Evolutionary conservation across 345 rosid genomes (phyloP), one percentile per base, ranked within the genome.

Genomic region (Durio zibethinus): DNA sequence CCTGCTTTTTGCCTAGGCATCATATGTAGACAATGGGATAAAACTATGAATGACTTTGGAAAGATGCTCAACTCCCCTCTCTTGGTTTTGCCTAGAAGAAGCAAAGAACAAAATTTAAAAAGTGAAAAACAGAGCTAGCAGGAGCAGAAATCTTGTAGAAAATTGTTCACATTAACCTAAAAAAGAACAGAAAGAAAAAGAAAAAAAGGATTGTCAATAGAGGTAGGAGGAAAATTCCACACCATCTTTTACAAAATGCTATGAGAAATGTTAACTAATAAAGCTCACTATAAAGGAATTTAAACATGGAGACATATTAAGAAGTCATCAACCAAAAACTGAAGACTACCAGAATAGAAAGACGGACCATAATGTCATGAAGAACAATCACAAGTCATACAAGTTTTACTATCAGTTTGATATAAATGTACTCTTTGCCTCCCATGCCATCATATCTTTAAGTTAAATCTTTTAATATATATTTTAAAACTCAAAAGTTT

Each of bases 1-100:
- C 68, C 85, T 33, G 90, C 83, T 72, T 88, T 90, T 79, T 90
- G 91, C 81, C 92, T 89, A 0, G 99, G 98, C 94, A 96, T 84
- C 99, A 92, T 93, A 78, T 96, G 97, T 67, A 93, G 93, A 88
- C 98, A 93, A 83, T 96, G 94, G 23, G 99, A 96, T 63, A 96
- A 79, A 47, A 87, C 89, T 1, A 68, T 33, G 72, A 96, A 90
- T 29, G 87, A 79, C 77, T 31, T 78, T 1, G 99, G 98, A 67
- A 91, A 91, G 56, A 96, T 86, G 85, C 93, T 96, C 79, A 96
- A 83, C 83, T 96, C 98, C 25, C 98, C 97, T 35, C 90, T 91
- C 81, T 92, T 93, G 56, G 92, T 90, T 85, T 93, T 96, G 74
- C 98, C 99, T 92, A 83, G 23, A 72, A 47, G 14, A 64, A 78